These are phyloP conservation scores for Symmetrospora coprosmae DNA, from an alignment of 768 basidiomycete species.

Conservation along the genomic window DNA sequence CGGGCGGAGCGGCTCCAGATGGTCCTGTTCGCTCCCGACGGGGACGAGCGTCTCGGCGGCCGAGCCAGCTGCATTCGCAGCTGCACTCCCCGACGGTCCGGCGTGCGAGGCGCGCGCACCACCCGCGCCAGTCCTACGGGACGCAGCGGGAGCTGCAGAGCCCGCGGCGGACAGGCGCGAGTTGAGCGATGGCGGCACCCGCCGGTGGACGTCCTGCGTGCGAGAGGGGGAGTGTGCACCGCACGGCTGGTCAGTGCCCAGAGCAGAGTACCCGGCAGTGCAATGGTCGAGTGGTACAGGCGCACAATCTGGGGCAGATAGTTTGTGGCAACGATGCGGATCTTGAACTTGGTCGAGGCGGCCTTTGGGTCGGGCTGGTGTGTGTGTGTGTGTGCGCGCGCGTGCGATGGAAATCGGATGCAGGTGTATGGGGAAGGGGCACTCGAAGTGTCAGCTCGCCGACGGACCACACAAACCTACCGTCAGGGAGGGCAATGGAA, in stretches of 20 bases:
- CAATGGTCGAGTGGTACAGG: slow-evolving; percentile 36
- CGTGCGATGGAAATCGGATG: too few species aligned
- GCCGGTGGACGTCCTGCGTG: slow-evolving; percentile 20
- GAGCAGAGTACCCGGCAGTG: slow-evolving; percentile 11
- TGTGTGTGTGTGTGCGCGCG: too few species aligned
- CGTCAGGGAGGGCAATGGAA: too few species aligned
- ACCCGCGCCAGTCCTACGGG: too few species aligned
- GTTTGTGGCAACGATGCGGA: slow-evolving; percentile 88
- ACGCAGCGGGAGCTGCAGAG: background rate
- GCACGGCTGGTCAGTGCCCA: too few species aligned
- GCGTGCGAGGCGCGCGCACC: background rate
- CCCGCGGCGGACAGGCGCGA: slow-evolving; percentile 40
- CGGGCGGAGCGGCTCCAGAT: slow-evolving; percentile 45
- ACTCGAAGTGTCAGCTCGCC: too few species aligned
- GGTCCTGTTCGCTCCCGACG: background rate
- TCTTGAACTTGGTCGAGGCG: slow-evolving; percentile 84
- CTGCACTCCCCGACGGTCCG: background rate
- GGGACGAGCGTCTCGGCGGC: background rate
- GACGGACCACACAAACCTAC: too few species aligned
- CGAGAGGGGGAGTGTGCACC: too few species aligned
- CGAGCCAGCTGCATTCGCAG: background rate
- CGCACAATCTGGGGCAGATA: slow-evolving; percentile 77
- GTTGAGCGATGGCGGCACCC: slow-evolving; percentile 40
- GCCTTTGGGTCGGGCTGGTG: slow-evolving; percentile 83
- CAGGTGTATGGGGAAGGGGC: too few species aligned